phyloP scores from a whole-genome alignment of 1,284 basidiomycete species.

The Ustilago loliicola region DNA sequence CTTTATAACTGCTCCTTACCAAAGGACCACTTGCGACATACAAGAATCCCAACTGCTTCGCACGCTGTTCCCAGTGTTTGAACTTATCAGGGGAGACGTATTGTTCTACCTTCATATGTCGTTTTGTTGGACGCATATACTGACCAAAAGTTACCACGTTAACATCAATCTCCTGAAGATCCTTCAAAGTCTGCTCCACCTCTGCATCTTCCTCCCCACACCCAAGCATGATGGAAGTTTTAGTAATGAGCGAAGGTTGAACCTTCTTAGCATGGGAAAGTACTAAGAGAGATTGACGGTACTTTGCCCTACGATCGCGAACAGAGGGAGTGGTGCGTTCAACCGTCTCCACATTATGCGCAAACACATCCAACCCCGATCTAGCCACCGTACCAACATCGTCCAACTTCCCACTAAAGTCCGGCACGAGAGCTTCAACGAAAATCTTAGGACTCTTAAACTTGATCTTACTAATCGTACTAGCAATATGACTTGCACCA shows the following conservation, averaged over 20 bases:
- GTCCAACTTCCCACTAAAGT: constrained; percentile 85
- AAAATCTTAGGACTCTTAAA: constrained; percentile 92
- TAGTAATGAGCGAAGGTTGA: constrained; percentile 88
- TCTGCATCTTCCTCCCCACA: constrained; percentile 92
- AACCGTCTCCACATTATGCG: constrained; percentile 96
- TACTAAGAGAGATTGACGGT: constrained; percentile 88
- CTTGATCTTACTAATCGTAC: constrained; percentile 95
- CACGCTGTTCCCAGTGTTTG: constrained; percentile 87
- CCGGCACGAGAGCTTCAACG: constrained; percentile 95
- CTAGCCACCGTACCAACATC: constrained; percentile 86
- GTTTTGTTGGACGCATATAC: constrained; percentile 99
- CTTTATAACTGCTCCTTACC: constrained; percentile 97
- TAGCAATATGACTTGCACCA: constrained; percentile 92
- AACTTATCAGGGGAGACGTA: constrained; percentile 96
- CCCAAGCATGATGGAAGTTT: constrained; percentile 99
- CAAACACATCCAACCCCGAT: constrained; percentile 96
- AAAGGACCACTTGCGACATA: constrained; percentile 97
- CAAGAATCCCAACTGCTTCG: constrained; percentile 93
- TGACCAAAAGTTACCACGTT: constrained; percentile 99
- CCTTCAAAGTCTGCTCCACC: constrained; percentile 84
- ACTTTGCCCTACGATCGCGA: constrained; percentile 92
- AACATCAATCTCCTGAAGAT: constrained; percentile 86
- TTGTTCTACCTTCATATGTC: constrained; percentile 98
- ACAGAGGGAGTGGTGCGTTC: constrained; percentile 94
- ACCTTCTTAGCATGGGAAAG: constrained; percentile 76